Evolutionary conservation across 1,284 basidiomycete genomes (phyloP).

Genomic region (Volvariella surrecta): DNA sequence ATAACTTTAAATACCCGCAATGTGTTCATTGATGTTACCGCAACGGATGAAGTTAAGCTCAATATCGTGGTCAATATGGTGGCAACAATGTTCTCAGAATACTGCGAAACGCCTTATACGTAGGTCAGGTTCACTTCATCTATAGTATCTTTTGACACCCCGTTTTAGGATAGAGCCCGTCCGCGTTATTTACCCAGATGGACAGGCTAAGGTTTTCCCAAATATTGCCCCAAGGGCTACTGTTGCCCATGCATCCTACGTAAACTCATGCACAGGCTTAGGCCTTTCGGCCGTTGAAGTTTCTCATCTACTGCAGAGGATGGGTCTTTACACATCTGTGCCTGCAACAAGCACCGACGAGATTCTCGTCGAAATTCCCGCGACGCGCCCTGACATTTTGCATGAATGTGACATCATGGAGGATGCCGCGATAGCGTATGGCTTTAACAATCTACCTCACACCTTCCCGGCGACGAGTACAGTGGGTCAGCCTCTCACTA

Average conservation of each 20-base stretch:
- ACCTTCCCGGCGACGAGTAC: conserved; percentile 94
- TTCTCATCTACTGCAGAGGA: conserved; percentile 61
- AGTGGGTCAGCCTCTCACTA: conserved; percentile 85
- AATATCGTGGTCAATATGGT: conserved; percentile 94
- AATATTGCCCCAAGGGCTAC: conserved; percentile 70
- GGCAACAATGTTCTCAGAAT: conserved; percentile 95
- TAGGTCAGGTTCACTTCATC: conserved; percentile 29
- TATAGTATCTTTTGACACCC: conserved; percentile 4
- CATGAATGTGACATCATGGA: conserved; percentile 99
- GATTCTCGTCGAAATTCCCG: conserved; percentile 73
- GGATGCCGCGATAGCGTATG: conserved; percentile 95
- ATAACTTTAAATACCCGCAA: conserved; percentile 93
- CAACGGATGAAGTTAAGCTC: conserved; percentile 96
- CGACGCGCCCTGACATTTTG: conserved; percentile 92
- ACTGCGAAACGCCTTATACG: conserved; percentile 89
- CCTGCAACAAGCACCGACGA: conserved; percentile 49
- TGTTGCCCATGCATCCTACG: conserved; percentile 80
- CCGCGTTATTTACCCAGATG: conserved; percentile 73
- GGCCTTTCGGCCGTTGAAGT: conserved; percentile 56
- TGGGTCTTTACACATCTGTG: conserved; percentile 58
- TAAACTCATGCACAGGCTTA: conserved; percentile 94
- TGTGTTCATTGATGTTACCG: conserved; percentile 95
- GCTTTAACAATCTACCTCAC: conserved; percentile 93
- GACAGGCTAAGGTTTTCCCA: conserved; percentile 71
- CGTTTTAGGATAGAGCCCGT: conserved; percentile 87